phyloP scores from a whole-genome alignment of 495 filamentous ascomycete species.

The Penicillium crystallinum region DNA sequence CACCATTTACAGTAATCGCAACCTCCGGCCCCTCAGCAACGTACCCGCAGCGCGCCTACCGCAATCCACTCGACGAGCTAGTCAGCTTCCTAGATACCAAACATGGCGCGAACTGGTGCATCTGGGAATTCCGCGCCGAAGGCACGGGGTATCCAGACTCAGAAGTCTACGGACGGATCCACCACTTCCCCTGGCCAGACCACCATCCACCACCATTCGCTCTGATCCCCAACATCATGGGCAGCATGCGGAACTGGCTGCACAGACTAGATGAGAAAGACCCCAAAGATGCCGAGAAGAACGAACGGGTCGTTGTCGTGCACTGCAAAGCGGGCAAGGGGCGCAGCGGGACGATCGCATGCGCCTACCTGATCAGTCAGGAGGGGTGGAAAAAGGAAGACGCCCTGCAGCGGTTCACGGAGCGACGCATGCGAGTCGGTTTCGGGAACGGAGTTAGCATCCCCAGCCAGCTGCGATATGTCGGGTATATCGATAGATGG shows the following conservation, averaged over 20 bases:
- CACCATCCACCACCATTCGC: constrained; percentile 95
- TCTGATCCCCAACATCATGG: constrained; percentile 81
- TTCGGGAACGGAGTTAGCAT: constrained; percentile 92
- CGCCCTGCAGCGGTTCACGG: constrained; percentile 78
- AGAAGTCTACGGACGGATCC: constrained; percentile 76
- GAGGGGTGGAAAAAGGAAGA: constrained; percentile 78
- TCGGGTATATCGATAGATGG: constrained; percentile 90
- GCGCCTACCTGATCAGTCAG: constrained; percentile 84
- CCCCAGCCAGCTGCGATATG: constrained; percentile 81
- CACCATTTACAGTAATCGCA: constrained; percentile 50
- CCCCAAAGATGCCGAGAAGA: constrained; percentile 10
- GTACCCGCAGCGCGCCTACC: constrained; percentile 85
- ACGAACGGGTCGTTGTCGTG: constrained; percentile 73
- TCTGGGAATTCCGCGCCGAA: constrained; percentile 97
- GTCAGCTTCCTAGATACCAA: constrained; percentile 80
- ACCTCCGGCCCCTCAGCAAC: constrained; percentile 82
- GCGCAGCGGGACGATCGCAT: constrained; percentile 81
- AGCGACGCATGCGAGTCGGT: constrained; percentile 77
- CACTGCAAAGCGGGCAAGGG: constrained; percentile 98
- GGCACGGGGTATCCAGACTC: constrained; percentile 91
- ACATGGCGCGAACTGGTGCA: constrained; percentile 78
- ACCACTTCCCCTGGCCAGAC: constrained; percentile 93
- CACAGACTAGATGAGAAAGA: constrained; percentile 42
- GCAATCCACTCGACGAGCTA: constrained; percentile 81
- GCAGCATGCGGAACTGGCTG: constrained; percentile 84